Conservation (phyloP, 495 filamentous ascomycete species). For the Trichoderma erinaceum region DNA sequence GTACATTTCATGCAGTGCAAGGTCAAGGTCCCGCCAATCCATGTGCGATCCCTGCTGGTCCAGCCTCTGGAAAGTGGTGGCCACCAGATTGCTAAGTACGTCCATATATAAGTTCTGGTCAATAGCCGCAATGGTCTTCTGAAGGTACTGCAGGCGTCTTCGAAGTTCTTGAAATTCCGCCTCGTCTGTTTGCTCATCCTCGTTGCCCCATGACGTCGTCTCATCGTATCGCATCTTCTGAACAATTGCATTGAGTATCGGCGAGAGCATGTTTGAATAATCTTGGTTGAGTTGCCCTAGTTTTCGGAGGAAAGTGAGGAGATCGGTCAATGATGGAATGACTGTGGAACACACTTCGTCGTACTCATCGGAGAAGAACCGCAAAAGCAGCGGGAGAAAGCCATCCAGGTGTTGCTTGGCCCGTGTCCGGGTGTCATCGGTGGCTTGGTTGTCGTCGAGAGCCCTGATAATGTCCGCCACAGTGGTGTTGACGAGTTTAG, state of each 20-base stretch:
- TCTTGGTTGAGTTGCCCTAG: slow-evolving; percentile 57
- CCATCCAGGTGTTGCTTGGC: slow-evolving; percentile 70
- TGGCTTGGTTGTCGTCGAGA: slow-evolving; percentile 47
- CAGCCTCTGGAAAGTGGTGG: slow-evolving; percentile 70
- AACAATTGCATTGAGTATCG: slow-evolving; percentile 85
- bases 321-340: slow-evolving; percentile 82
- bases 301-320: slow-evolving; percentile 81
- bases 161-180: slow-evolving; percentile 96
- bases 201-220: slow-evolving; percentile 86
- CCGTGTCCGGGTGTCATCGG: slow-evolving; percentile 50
- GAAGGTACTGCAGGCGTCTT: slow-evolving; percentile 77
- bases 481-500: slow-evolving; percentile 89
- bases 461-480: slow-evolving; percentile 79
- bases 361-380: slow-evolving; percentile 95
- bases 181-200: slow-evolving; percentile 92
- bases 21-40: slow-evolving; percentile 92
- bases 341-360: slow-evolving; percentile 95
- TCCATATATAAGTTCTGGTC: slow-evolving; percentile 81
- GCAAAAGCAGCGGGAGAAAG: slow-evolving; percentile 78
- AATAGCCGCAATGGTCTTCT: slow-evolving; percentile 81
- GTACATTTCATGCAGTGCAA: slow-evolving; percentile 94
- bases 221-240: slow-evolving; percentile 96
- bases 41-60: slow-evolving; percentile 62
- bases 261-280: slow-evolving; percentile 71
- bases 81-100: slow-evolving; percentile 75